Base-by-base conservation (phyloP, 305 asterid genomes). In the Stenogyne calaminthoides region DNA sequence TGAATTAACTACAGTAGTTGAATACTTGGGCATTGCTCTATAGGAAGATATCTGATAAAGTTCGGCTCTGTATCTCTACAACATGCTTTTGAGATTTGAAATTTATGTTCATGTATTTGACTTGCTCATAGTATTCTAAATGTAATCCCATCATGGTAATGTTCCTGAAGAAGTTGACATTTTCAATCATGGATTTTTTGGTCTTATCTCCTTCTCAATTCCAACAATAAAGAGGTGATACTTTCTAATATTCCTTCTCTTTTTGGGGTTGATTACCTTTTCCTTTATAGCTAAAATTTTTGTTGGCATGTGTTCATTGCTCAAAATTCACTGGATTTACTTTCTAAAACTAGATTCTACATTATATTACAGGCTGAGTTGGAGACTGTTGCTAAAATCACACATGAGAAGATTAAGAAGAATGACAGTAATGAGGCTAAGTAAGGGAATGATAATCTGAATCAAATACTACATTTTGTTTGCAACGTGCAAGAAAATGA, bases 321-420 rank as follows among this genome's bases (percentile, higher is more conserved):
- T 62, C 62, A 60, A 62, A 71, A 46, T 11, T 46, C 32, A 57
- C 62, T 56, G 40, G 66, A 56, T 73, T 34, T 25, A 54, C 57
- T 58, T 66, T 75, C 62, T 62, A 71, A 77, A 39, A 67, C 65
- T 51, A 49, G 69, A 64, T 67, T 57, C 32, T 76, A 49, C 73
- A 36, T 55, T 69, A 69, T 77, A 37, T 77, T 69, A 67, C 88
- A 94, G 99, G 99, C 97, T 71, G 94, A 84, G 69, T 74, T 91
- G 81, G 99, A 94, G 92, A 90, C 96, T 61, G 99, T 94, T 78
- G 97, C 89, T 73, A 91, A 86, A 84, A 80, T 94, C 77, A 87
- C 96, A 72, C 96, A 83, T 72, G 98, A 94, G 70, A 91, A 89
- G 83, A 76, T 64, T 52, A 93, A 86, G 92, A 93, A 88, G 82